These are phyloP conservation scores for Ganoderma meredithae DNA, from an alignment of 1,284 basidiomycete species.

Conservation along the genomic window DNA sequence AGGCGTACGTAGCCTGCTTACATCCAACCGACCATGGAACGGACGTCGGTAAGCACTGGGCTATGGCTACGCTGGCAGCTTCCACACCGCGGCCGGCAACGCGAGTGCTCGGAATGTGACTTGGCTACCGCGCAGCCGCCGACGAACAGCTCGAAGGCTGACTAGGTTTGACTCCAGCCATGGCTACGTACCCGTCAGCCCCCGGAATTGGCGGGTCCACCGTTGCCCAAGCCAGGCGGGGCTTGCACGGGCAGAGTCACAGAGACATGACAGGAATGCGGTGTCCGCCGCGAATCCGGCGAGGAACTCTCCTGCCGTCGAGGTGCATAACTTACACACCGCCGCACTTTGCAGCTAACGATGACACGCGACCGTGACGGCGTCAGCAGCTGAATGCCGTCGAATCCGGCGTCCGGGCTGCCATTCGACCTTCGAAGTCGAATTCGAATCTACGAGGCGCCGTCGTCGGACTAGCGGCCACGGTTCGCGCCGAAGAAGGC, in stretches of 20 bases:
- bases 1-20: background rate
- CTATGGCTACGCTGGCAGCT: background rate
- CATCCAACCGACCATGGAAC: background rate
- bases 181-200: background rate
- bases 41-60: background rate
- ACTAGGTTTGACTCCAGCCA: background rate
- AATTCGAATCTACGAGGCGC: background rate
- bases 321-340: background rate
- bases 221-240: background rate
- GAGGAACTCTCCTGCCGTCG: background rate
- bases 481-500: background rate
- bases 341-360: background rate
- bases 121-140: no score
- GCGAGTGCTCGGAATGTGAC: background rate
- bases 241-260: background rate
- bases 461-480: background rate
- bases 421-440: background rate
- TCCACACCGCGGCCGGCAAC: background rate
- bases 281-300: conserved; percentile 1
- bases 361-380: background rate
- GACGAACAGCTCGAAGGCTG: no score
- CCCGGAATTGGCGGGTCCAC: background rate
- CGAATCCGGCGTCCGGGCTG: background rate
- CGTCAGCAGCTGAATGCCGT: background rate
- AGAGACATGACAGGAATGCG: conserved; percentile 1